Conservation (phyloP, 495 filamentous ascomycete genomes). For the Penicillium arizonense region DNA sequence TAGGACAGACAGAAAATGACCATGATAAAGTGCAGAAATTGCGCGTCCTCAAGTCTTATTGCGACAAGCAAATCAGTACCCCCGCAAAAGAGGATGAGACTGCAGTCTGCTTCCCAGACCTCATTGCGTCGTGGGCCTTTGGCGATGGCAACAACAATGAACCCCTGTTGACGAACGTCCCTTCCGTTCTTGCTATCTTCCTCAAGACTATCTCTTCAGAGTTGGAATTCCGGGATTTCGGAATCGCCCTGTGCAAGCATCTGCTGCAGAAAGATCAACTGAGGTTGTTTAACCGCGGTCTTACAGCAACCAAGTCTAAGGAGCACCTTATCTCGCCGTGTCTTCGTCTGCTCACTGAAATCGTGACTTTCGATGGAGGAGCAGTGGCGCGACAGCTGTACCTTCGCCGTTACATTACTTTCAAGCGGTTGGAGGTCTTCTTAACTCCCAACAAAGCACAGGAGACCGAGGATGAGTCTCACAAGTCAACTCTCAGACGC, state of each 20-base stretch:
- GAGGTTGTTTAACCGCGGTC: conserved; percentile 66
- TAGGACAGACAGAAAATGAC: conserved; percentile 52
- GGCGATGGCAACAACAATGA: conserved; percentile 72
- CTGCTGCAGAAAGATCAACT: conserved; percentile 71
- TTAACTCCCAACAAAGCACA: conserved; percentile 43
- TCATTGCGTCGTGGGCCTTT: conserved; percentile 79
- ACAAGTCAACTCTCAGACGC: conserved; percentile 69
- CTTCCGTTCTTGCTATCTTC: conserved; percentile 73
- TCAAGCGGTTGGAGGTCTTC: conserved; percentile 65
- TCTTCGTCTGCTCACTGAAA: conserved; percentile 75
- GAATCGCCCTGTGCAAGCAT: conserved; percentile 68
- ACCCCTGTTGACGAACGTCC: conserved; percentile 67
- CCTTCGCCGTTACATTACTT: conserved; percentile 64
- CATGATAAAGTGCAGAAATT: conserved; percentile 48
- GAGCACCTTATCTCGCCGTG: conserved; percentile 83
- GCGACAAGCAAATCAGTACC: conserved; percentile 62
- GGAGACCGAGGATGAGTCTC: conserved; percentile 53
- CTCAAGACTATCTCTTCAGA: conserved; percentile 68
- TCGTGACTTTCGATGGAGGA: conserved; percentile 78
- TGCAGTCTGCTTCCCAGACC: conserved; percentile 61
- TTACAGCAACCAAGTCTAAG: conserved; percentile 71
- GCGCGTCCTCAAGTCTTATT: conserved; percentile 68
- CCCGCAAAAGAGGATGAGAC: conserved; percentile 53
- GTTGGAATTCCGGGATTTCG: conserved; percentile 68
- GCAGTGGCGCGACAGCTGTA: conserved; percentile 69